Evolutionary conservation across 2,329 filamentous ascomycete species (phyloP).

Genomic region (Verticillium nubilum): DNA sequence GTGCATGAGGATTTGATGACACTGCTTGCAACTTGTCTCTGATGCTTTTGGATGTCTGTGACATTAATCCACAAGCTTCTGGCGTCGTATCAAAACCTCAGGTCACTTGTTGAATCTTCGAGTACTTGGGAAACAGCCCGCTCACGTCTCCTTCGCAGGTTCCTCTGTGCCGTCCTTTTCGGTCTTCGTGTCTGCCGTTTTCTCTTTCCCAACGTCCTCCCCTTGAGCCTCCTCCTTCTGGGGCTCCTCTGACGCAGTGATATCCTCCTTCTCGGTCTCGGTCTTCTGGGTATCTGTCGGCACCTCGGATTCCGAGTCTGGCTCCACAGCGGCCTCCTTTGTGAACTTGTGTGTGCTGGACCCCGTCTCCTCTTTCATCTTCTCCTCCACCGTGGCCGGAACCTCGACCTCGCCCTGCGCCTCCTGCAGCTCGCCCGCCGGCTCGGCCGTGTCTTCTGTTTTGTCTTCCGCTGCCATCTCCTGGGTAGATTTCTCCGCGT

Average conservation of each 20-base stretch:
- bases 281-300: constrained; percentile 5
- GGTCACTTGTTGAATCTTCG: not conserved
- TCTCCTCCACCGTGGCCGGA: constrained; percentile 17
- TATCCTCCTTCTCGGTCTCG: not conserved
- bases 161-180: not conserved
- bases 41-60: not conserved
- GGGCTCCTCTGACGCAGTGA: constrained; percentile 10
- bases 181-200: not conserved
- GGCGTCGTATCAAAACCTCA: not conserved
- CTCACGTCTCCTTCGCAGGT: constrained; percentile 1
- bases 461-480: not conserved
- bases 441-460: constrained; percentile 8
- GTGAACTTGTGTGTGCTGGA: constrained; percentile 15
- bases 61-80: not conserved
- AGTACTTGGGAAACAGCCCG: not conserved
- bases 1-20: not conserved
- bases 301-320: constrained; percentile 15
- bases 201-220: constrained; percentile 2
- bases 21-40: not conserved
- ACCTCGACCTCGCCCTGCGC: constrained; percentile 4
- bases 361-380: not conserved
- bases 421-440: constrained; percentile 5
- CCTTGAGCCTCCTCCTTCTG: constrained; percentile 17
- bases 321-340: constrained; percentile 16
- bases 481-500: not conserved